Evolutionary conservation across 1,284 basidiomycete species (phyloP).

Genomic region (Gymnopus androsaceus): DNA sequence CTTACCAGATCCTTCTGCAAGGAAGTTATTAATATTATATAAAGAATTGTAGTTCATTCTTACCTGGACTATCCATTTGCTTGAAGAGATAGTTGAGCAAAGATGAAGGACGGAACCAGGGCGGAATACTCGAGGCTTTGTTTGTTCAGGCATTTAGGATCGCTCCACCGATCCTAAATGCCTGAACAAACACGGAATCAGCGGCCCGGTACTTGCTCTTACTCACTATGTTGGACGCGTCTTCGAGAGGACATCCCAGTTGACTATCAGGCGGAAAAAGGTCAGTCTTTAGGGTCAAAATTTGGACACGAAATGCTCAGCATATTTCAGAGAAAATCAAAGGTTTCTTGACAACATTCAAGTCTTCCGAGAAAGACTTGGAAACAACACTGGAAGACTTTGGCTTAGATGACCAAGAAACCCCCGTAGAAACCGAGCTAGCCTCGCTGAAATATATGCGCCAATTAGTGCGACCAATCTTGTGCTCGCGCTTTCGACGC

Average conservation of each 20-base stretch:
- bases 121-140: no score
- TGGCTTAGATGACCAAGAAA: slow-evolving; percentile 60
- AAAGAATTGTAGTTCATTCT: no score
- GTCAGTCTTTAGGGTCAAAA: not conserved
- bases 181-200: no score
- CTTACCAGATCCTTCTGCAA: no score
- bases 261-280: slow-evolving; percentile 38
- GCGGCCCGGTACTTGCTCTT: no score
- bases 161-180: no score
- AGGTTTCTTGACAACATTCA: slow-evolving; percentile 69
- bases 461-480: slow-evolving; percentile 68
- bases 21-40: no score
- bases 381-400: slow-evolving; percentile 71
- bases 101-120: no score
- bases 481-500: slow-evolving; percentile 26
- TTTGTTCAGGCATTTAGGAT: no score
- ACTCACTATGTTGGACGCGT: no score
- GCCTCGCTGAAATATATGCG: slow-evolving; percentile 81
- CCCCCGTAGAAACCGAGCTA: slow-evolving; percentile 41
- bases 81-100: no score
- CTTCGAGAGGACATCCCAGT: slow-evolving; percentile 25
- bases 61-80: no score
- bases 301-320: slow-evolving; percentile 19
- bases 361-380: slow-evolving; percentile 67
- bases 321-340: slow-evolving; percentile 61